Conservation (phyloP, 2,329 filamentous ascomycete genomes). For the Bretziella fagacearum region DNA sequence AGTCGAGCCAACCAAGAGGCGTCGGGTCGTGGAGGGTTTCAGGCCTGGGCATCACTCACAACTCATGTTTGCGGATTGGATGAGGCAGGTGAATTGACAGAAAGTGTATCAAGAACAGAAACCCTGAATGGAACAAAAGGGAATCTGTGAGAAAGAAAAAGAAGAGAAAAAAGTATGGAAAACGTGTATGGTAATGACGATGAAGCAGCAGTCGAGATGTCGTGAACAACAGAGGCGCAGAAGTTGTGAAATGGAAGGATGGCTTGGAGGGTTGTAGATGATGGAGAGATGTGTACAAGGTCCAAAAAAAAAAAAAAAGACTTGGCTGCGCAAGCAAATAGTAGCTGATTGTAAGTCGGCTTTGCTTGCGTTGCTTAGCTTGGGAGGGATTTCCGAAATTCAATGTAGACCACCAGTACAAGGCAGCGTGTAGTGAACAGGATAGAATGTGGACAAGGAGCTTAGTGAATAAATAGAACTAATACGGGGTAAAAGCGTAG, state of each 20-base stretch:
- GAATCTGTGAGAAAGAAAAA: not conserved
- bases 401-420: not conserved
- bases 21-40: not conserved
- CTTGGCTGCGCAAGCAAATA: not conserved
- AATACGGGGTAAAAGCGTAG: not conserved
- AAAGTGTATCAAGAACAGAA: not conserved
- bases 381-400: not conserved
- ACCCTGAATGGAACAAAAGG: not conserved
- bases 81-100: not conserved
- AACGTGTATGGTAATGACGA: not conserved
- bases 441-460: not conserved
- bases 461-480: no score
- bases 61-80: slow-evolving; percentile 22
- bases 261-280: not conserved
- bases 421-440: not conserved
- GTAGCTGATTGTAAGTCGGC: not conserved
- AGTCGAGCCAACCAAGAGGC: not conserved
- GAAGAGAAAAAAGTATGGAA: no score
- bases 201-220: not conserved
- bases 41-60: slow-evolving; percentile 22
- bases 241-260: not conserved
- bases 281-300: not conserved
- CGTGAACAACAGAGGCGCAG: not conserved
- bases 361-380: not conserved
- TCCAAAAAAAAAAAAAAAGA: not conserved